phyloP scores from a whole-genome alignment of 805 yeast species.

The Metschnikowia arizonensis region DNA sequence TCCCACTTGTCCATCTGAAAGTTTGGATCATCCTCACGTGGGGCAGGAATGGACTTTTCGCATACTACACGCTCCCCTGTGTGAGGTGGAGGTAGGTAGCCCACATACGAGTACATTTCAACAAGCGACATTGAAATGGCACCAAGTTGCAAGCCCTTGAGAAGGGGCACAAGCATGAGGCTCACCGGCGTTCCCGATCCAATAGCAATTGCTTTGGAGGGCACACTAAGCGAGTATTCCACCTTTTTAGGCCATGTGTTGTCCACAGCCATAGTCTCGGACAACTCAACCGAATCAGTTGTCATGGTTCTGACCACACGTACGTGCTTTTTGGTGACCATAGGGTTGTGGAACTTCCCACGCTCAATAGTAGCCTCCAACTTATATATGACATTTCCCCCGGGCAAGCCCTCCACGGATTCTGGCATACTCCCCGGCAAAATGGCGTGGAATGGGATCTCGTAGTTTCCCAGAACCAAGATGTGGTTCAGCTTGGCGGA shows the following conservation, averaged over 20 bases:
- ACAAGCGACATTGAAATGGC: constrained; percentile 62
- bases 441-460: constrained; percentile 81
- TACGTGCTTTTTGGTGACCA: constrained; percentile 64
- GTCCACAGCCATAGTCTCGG: constrained; percentile 91
- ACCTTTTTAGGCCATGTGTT: constrained; percentile 94
- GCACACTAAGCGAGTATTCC: constrained; percentile 82
- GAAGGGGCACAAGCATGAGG: constrained; percentile 69
- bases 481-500: constrained; percentile 33
- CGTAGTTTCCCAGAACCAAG: constrained; percentile 74
- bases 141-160: constrained; percentile 78
- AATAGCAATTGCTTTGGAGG: constrained; percentile 83
- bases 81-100: constrained; percentile 52
- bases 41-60: constrained; percentile 41
- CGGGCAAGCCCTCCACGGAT: constrained; percentile 84
- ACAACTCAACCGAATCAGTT: constrained; percentile 78
- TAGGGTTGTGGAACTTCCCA: constrained; percentile 65
- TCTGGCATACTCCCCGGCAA: constrained; percentile 84
- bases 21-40: constrained; percentile 41
- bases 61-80: constrained; percentile 58
- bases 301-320: constrained; percentile 84
- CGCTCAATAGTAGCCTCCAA: constrained; percentile 79
- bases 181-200: constrained; percentile 75
- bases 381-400: constrained; percentile 68
- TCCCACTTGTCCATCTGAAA: constrained; percentile 66
- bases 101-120: constrained; percentile 63